Conservation (phyloP, 1,284 basidiomycete genomes). For the Sanghuangporus weigelae region DNA sequence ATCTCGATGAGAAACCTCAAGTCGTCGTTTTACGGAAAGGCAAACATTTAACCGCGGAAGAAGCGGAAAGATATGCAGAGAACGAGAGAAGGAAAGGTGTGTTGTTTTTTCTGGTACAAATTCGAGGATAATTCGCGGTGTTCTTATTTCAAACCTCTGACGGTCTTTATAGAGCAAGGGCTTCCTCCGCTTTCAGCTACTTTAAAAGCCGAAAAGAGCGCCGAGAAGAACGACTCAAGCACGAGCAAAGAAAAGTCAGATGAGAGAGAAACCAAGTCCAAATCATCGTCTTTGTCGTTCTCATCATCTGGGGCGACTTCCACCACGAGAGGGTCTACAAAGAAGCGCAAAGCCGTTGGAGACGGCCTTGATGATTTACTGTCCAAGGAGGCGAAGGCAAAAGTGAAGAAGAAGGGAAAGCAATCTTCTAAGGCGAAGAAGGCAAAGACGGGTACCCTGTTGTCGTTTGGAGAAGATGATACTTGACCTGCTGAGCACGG, state of each 20-base stretch:
- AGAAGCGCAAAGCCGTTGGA: slow-evolving; percentile 37
- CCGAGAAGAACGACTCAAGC: slow-evolving; percentile 16
- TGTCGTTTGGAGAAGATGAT: slow-evolving; percentile 53
- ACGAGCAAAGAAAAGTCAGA: slow-evolving; percentile 6
- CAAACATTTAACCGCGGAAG: slow-evolving; percentile 71
- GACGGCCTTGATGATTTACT: slow-evolving; percentile 21
- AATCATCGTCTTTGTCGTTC: slow-evolving; percentile 34
- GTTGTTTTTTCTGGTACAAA: slow-evolving; percentile 22
- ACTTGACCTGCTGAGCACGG: slow-evolving; percentile 3
- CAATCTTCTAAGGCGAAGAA: slow-evolving; percentile 46
- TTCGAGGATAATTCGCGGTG: not conserved
- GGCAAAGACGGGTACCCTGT: slow-evolving; percentile 35
- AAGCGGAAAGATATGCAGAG: slow-evolving; percentile 77
- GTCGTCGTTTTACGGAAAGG: slow-evolving; percentile 82
- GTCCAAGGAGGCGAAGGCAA: slow-evolving; percentile 2
- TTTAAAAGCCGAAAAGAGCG: slow-evolving; percentile 16
- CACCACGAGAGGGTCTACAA: slow-evolving; percentile 21
- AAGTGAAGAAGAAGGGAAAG: slow-evolving; percentile 33
- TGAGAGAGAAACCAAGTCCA: slow-evolving; percentile 13
- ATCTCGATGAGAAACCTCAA: slow-evolving; percentile 76
- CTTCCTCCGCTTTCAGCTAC: slow-evolving; percentile 34
- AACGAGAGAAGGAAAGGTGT: slow-evolving; percentile 71
- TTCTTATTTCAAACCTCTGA: not conserved
- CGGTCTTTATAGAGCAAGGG: slow-evolving; percentile 40
- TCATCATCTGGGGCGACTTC: slow-evolving; percentile 31